These are phyloP conservation scores for Wallacemonas collosoma DNA, from an alignment of 208 protist genomes.

Conservation along the genomic window DNA sequence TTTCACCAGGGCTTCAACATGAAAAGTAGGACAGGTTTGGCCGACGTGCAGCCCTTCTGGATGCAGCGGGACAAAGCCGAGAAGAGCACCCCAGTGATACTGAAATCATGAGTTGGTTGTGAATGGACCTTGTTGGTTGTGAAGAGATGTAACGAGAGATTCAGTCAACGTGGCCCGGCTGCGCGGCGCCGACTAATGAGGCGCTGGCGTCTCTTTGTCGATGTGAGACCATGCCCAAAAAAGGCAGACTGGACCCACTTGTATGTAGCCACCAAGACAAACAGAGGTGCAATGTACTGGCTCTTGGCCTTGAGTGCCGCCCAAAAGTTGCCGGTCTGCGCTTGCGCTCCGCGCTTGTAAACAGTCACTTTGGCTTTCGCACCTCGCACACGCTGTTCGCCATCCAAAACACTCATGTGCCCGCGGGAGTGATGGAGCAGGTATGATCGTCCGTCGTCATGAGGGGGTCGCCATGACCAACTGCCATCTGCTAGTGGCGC, in stretches of 20 bases:
- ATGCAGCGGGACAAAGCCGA: too few species aligned
- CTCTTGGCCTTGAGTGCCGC: slow-evolving; percentile 28
- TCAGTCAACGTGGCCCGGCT: neutral
- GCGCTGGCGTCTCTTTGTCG: slow-evolving; percentile 6
- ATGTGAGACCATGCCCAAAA: slow-evolving; percentile 15
- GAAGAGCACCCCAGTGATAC: too few species aligned
- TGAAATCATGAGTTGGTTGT: too few species aligned
- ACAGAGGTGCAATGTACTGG: slow-evolving; percentile 49
- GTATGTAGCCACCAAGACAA: slow-evolving; percentile 48
- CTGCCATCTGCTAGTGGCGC: slow-evolving; percentile 29
- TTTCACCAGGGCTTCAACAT: too few species aligned
- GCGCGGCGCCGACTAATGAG: slow-evolving; percentile 7
- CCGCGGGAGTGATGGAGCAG: slow-evolving; percentile 18
- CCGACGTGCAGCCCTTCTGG: too few species aligned
- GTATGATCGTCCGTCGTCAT: neutral
- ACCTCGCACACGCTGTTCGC: slow-evolving; percentile 7
- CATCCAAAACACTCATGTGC: neutral
- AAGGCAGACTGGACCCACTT: slow-evolving; percentile 38
- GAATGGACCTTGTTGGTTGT: too few species aligned
- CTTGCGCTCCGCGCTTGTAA: neutral
- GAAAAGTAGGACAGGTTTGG: too few species aligned
- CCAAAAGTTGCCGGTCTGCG: neutral
- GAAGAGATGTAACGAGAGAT: neutral
- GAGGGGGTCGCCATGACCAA: slow-evolving; percentile 20
- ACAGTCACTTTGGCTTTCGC: neutral